These are phyloP conservation scores for Ophiostoma perfectum DNA, from an alignment of 2,329 filamentous ascomycete genomes.

Conservation along the genomic window DNA sequence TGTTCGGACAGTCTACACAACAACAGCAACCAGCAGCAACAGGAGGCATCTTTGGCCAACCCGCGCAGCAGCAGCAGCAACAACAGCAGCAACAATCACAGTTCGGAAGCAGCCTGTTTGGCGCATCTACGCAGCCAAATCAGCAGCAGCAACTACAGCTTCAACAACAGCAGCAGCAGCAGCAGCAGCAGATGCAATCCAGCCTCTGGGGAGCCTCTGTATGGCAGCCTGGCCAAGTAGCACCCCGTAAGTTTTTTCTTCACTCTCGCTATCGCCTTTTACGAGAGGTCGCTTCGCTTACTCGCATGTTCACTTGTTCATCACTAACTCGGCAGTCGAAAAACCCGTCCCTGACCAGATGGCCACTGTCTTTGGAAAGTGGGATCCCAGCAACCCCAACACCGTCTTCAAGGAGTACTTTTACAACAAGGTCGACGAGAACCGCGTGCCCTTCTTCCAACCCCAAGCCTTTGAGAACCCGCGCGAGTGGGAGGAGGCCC, in stretches of 20 bases:
- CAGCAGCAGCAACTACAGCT: conserved; percentile 36
- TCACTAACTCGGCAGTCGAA: conserved; percentile 44
- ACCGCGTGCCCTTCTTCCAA: conserved; percentile 69
- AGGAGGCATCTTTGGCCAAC: conserved; percentile 20
- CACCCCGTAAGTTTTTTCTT: conserved; percentile 38
- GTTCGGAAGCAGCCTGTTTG: conserved; percentile 15
- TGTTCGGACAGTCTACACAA: conserved; percentile 21
- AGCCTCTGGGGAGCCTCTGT: conserved; percentile 44
- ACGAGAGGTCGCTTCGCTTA: no score
- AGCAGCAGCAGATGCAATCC: conserved; percentile 34
- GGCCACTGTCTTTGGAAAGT: conserved; percentile 63
- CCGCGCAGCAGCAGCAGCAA: conserved; percentile 19
- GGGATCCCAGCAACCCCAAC: conserved; percentile 62
- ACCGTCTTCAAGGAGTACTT: conserved; percentile 79
- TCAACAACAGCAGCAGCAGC: conserved; percentile 37
- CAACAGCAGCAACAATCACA: conserved; percentile 19
- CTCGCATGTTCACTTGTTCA: background rate
- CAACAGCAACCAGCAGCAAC: conserved; percentile 17
- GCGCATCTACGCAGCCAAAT: conserved; percentile 21
- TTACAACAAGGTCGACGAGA: conserved; percentile 76
- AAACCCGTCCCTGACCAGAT: conserved; percentile 73
- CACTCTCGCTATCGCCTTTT: background rate
- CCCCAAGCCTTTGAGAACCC: conserved; percentile 66
- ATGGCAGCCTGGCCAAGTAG: conserved; percentile 47
- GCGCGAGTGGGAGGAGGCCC: conserved; percentile 76